Evolutionary conservation across 2,329 filamentous ascomycete genomes (phyloP).

Genomic region (Chaetomium strumarium): DNA sequence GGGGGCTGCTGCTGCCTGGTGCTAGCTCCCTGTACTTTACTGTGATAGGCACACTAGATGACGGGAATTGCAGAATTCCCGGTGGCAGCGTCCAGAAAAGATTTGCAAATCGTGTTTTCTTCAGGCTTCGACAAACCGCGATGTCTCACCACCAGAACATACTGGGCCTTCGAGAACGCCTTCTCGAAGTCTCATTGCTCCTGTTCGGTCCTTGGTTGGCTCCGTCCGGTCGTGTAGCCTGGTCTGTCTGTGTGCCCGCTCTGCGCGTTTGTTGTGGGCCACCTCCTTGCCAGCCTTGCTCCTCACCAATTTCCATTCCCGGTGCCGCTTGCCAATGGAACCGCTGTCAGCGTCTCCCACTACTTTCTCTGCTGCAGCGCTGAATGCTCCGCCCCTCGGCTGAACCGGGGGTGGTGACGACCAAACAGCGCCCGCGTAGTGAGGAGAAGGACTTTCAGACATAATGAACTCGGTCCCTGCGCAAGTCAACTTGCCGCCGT

Average conservation of each 20-base stretch:
- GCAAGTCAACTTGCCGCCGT: conserved; percentile 36
- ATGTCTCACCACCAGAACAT: too few species aligned
- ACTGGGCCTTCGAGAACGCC: too few species aligned
- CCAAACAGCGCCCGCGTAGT: neutral
- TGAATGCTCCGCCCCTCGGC: neutral
- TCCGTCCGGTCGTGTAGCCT: too few species aligned
- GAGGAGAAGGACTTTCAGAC: neutral
- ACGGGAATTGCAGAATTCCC: too few species aligned
- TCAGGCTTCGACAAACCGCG: too few species aligned
- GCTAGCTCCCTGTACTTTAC: too few species aligned
- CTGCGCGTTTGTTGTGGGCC: neutral
- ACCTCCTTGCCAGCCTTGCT: conserved; percentile 3
- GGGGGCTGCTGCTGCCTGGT: neutral
- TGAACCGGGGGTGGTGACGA: neutral
- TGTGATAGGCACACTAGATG: too few species aligned
- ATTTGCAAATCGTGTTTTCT: too few species aligned
- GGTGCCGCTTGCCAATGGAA: neutral
- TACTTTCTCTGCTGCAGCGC: neutral
- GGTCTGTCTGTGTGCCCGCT: too few species aligned
- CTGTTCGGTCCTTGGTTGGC: too few species aligned
- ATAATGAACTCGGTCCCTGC: conserved; percentile 9
- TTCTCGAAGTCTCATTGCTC: too few species aligned
- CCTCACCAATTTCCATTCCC: conserved; percentile 13
- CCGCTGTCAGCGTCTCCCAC: neutral
- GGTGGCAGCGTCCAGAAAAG: too few species aligned